Base-by-base conservation (phyloP, 106 monocot species). In the Dendrobium chrysotoxum region DNA sequence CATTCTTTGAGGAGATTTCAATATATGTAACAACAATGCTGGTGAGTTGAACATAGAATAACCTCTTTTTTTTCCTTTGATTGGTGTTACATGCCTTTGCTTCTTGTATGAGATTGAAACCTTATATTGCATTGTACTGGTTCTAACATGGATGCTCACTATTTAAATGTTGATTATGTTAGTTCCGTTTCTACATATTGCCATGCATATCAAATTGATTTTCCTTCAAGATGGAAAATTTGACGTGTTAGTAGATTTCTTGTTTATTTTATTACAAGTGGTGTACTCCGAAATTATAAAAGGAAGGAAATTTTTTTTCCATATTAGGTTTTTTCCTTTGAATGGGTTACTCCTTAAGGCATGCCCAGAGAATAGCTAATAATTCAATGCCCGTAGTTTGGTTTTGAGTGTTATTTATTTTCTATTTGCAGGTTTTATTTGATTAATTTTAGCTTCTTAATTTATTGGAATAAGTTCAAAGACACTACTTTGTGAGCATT, bases 1-100 rank as follows among this genome's bases (percentile, higher is more conserved):
- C 97, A 40, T 94, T 98, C 84, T 98, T 98, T 83, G 97, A 98
- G 79, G 97, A 98, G 77, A 83, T 98, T n/a, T 92, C 92, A 20
- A 76, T 89, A 10, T 98, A 89, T 75, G 90, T 94, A 28, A 98
- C 92, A 13, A 92, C 94, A 17, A 98, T 98, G 97, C 82, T 86
- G 92, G 97, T 98, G 87, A 86, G 97, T 83, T 79, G 74, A 40
- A 35, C 25, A 65, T 65, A 54, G 18, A 54, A 8, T 16, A 54
- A 12, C 53, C 13, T 1, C 13, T 1, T 18, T 54, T 54, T 54
- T 54, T 54, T 18, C 18, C 53, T 54, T 54, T 5, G 2, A 18
- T 57, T 57, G 15, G 26, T 65, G 6, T 26, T 65, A 10, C 6
- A 23, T 65, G 64, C 9, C 8, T 65, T 23, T 25, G 64, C 57